phyloP scores from a whole-genome alignment of 306 rosid genomes.

The cucumber (Cucumis sativus) region DNA sequence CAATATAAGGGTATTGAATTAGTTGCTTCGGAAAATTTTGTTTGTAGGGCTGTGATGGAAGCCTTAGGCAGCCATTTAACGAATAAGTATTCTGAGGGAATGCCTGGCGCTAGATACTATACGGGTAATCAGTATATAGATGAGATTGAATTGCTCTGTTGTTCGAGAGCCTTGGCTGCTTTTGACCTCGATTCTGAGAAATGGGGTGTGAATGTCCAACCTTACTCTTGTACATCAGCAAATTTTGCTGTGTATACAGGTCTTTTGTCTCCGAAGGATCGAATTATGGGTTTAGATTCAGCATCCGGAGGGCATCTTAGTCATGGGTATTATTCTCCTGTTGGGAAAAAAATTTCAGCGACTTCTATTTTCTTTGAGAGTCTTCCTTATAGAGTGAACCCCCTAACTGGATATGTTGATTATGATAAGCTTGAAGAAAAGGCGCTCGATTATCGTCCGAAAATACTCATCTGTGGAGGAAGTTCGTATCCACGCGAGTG shows the following conservation, averaged over 20 bases:
- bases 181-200: slow-evolving; percentile 49
- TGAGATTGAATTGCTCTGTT: slow-evolving; percentile 67
- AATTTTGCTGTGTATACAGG: slow-evolving; percentile 75
- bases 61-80: slow-evolving; percentile 81
- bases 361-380: slow-evolving; percentile 68
- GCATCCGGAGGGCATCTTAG: slow-evolving; percentile 84
- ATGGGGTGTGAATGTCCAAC: slow-evolving; percentile 94
- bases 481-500: slow-evolving; percentile 82
- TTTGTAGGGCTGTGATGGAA: slow-evolving; percentile 82
- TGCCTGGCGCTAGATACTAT: slow-evolving; percentile 67
- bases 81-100: slow-evolving; percentile 76
- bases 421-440: slow-evolving; percentile 80
- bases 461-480: slow-evolving; percentile 78
- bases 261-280: slow-evolving; percentile 56
- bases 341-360: slow-evolving; percentile 68
- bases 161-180: slow-evolving; percentile 57
- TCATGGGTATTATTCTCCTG: slow-evolving; percentile 65
- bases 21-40: slow-evolving; percentile 79
- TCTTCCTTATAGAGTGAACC: slow-evolving; percentile 66
- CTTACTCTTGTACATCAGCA: slow-evolving; percentile 77
- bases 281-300: slow-evolving; percentile 83
- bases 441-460: slow-evolving; percentile 67
- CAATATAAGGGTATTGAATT: slow-evolving; percentile 64
- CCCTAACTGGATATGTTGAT: slow-evolving; percentile 53
- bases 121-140: slow-evolving; percentile 63